Conservation (phyloP, 2,329 filamentous ascomycete genomes). For the Calonectria pteridis region DNA sequence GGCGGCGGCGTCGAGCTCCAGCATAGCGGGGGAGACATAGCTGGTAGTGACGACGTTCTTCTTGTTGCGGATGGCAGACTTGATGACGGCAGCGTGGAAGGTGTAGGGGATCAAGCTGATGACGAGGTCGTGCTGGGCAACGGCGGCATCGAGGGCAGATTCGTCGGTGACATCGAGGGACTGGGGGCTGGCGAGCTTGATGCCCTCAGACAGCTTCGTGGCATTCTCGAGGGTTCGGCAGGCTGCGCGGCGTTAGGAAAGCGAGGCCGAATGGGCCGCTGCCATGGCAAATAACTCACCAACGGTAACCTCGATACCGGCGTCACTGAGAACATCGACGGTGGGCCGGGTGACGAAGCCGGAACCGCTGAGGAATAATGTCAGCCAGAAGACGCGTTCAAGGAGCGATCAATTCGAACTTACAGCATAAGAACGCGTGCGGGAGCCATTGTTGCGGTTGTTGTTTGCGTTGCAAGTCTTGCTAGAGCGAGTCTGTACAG, state of each 20-base stretch:
- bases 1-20: constrained; percentile 83
- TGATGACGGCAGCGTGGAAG: constrained; percentile 89
- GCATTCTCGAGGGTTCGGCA: constrained; percentile 85
- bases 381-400: neutral
- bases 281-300: constrained; percentile 58
- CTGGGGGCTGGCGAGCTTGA: constrained; percentile 77
- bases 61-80: constrained; percentile 92
- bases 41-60: constrained; percentile 96
- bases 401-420: neutral
- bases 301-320: constrained; percentile 74
- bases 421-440: constrained; percentile 29
- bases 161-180: constrained; percentile 86
- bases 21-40: constrained; percentile 93
- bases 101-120: constrained; percentile 92
- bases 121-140: constrained; percentile 83
- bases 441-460: constrained; percentile 31
- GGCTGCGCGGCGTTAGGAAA: constrained; percentile 61
- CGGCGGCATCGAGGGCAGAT: constrained; percentile 81
- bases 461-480: neutral
- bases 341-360: constrained; percentile 74
- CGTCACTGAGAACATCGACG: constrained; percentile 71
- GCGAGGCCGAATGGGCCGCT: neutral
- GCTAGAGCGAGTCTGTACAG: neutral
- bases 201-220: constrained; percentile 78
- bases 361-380: constrained; percentile 1